Evolutionary conservation across 768 basidiomycete genomes (phyloP).

Genomic region (Termitomyces titanicus): DNA sequence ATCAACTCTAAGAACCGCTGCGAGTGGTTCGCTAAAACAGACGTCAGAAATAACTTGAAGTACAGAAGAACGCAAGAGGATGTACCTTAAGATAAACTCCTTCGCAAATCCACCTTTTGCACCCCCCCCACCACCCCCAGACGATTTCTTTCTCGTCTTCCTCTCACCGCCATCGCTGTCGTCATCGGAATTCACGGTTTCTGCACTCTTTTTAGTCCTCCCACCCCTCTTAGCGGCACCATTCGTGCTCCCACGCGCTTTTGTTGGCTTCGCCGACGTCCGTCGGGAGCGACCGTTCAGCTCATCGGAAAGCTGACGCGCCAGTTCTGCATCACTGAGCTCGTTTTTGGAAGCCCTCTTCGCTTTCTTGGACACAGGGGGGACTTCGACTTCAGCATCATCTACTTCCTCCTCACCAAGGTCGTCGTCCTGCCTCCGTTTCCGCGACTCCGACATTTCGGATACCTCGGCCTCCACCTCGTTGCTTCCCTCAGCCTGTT

Average conservation of each 20-base stretch:
- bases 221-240: constrained; percentile 38
- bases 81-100: constrained; percentile 68
- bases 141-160: constrained; percentile 49
- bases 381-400: constrained; percentile 24
- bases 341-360: constrained; percentile 51
- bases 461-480: constrained; percentile 24
- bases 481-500: constrained; percentile 26
- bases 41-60: constrained; percentile 1
- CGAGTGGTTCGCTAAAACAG: constrained; percentile 60
- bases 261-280: constrained; percentile 34
- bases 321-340: constrained; percentile 67
- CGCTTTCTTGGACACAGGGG: constrained; percentile 42
- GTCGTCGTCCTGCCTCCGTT: constrained; percentile 30
- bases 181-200: constrained; percentile 50
- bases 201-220: constrained; percentile 52
- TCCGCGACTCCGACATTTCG: constrained; percentile 25
- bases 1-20: constrained; percentile 61
- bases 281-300: constrained; percentile 61
- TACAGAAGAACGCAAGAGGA: neutral
- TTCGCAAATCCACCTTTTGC: constrained; percentile 78
- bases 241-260: constrained; percentile 32
- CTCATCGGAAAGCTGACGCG: constrained; percentile 66
- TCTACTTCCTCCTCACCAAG: constrained; percentile 33
- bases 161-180: constrained; percentile 40
- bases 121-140: constrained; percentile 38